Percentiles rank a stretch among this genome's conserved stretches.
These are phyloP conservation scores for Cladosporium sp. DNA, from an alignment of 2,329 filamentous ascomycete species.

Conservation along the genomic window DNA sequence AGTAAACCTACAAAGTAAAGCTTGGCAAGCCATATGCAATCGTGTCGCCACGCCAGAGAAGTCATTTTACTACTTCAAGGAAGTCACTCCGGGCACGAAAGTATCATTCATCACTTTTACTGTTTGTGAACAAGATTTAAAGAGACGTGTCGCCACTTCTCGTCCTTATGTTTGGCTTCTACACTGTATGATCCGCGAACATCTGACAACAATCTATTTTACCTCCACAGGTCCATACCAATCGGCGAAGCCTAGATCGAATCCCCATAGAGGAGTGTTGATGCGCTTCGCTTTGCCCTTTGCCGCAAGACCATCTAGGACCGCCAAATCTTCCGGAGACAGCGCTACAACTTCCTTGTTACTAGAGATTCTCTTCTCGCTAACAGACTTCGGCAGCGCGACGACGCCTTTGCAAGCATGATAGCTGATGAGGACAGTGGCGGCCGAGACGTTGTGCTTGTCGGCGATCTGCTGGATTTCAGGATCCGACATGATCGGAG, in stretches of 20 bases:
- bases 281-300: slow-evolving; percentile 31
- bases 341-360: slow-evolving; percentile 57
- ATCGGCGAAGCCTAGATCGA: slow-evolving; percentile 43
- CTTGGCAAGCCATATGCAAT: too few relatives aligned
- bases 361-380: slow-evolving; percentile 55
- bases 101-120: too few relatives aligned
- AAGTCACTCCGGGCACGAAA: too few relatives aligned
- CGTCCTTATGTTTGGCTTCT: too few relatives aligned
- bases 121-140: too few relatives aligned
- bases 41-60: too few relatives aligned
- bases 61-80: too few relatives aligned
- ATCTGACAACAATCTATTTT: slow-evolving; percentile 18
- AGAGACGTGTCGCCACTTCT: too few relatives aligned
- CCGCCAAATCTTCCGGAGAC: slow-evolving; percentile 53
- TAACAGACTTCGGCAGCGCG: slow-evolving; percentile 61
- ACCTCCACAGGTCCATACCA: slow-evolving; percentile 37
- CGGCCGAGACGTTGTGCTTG: slow-evolving; percentile 39
- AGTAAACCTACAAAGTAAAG: too few relatives aligned
- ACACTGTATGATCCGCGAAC: too few relatives aligned
- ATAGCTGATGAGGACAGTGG: slow-evolving; percentile 61
- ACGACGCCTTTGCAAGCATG: slow-evolving; percentile 53
- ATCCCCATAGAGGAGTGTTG: slow-evolving; percentile 36
- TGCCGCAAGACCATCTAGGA: slow-evolving; percentile 35
- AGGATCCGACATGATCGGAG: slow-evolving; percentile 39
- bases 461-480: slow-evolving; percentile 39